Evolutionary conservation across 1,139 yeast species (phyloP), one percentile per base, ranked within the genome.

Genomic region (Hanseniaspora uvarum): DNA sequence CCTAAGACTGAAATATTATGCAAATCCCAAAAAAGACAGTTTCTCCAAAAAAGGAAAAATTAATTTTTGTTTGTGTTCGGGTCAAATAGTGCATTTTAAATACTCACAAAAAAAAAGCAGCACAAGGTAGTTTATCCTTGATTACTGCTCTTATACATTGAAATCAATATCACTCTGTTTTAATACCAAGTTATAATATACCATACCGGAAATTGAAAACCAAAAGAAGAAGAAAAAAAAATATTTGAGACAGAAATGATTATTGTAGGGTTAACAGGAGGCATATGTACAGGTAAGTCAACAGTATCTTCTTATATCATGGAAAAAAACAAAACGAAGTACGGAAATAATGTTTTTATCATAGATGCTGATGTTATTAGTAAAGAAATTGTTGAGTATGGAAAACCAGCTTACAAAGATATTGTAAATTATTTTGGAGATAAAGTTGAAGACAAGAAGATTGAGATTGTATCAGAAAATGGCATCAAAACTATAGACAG

Each of bases 361-460:
- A 74, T 94, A 2, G 98, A 94, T 69, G 97, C 98, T 1, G 99
- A 94, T 65, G 65, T 78, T 52, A 82, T 94, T 47, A 97, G 98
- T 0, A 76, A 83, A 57, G 80, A 87, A 59, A 86, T 89, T 14
- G 95, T 89, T 4, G 77, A 74, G 59, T 96, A 96, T 0, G 94
- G 94, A 0, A 75, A 74, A 52, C 69, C 72, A 1, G 95, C 94
- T 0, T 88, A 86, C 67, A 70, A 72, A 2, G 70, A 77, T 60
- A 83, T 94, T 16, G 77, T 86, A 1, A 67, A 66, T 5, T 70
- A 82, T 45, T 94, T 92, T 64, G 68, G 70, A 0, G 70, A 72
- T 0, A 73, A 72, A 24, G 73, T 86, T 1, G 79, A 81, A 0
- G 77, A 79, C 52, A 67, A 89, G 51, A 44, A 19, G 5, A 61